phyloP scores from a whole-genome alignment of 176 grass and related monocot genomes.

The Musa acuminata region DNA sequence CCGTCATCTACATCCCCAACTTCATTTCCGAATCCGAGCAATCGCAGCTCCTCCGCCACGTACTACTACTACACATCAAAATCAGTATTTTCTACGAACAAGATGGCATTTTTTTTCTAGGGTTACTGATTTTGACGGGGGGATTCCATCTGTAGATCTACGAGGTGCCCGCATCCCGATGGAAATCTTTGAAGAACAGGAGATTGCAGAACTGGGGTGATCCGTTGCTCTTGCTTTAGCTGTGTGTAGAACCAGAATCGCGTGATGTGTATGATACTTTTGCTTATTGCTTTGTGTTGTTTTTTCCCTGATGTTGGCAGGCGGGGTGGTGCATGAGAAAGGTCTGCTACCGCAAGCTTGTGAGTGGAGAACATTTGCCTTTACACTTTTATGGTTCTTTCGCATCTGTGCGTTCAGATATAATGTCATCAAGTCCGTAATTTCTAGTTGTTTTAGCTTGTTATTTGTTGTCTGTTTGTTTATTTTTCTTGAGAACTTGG shows the following conservation, averaged over 20 bases:
- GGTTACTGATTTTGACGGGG: too few species aligned
- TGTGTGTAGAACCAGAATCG: neutral
- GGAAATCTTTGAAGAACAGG: conserved; percentile 77
- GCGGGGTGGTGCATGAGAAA: conserved; percentile 85
- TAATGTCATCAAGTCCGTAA: neutral
- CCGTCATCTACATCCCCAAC: conserved; percentile 53
- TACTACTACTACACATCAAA: conserved; percentile 9
- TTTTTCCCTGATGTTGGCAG: conserved; percentile 24
- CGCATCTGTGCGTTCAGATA: neutral
- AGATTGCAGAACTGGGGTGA: conserved; percentile 93
- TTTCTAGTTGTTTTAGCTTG: neutral
- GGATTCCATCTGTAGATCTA: conserved; percentile 42
- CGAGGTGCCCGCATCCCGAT: conserved; percentile 55
- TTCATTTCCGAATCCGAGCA: conserved; percentile 71
- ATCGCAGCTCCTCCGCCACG: conserved; percentile 58
- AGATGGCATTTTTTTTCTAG: neutral
- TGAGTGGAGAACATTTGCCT: conserved; percentile 28
- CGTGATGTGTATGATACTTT: neutral
- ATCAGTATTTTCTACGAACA: neutral
- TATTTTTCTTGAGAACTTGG: too few species aligned
- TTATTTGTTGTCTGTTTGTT: neutral
- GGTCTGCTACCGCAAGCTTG: conserved; percentile 72
- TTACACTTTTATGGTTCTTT: neutral
- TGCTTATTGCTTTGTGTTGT: neutral
- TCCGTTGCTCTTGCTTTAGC: neutral